Conservation (phyloP, 192 early-diverging fungal species). For the Coemansia sp. region DNA sequence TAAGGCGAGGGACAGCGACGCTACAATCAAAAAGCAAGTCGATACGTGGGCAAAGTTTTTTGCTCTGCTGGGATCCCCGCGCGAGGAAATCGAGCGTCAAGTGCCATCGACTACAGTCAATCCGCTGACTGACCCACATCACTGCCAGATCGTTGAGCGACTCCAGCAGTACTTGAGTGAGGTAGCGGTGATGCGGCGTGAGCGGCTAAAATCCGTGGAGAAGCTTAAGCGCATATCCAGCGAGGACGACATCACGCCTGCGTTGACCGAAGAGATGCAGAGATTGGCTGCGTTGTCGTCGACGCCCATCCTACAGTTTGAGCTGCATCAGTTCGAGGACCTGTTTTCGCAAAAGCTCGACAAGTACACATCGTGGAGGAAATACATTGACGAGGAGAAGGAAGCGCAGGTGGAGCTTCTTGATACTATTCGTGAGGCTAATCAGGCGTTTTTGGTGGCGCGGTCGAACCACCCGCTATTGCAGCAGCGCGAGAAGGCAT, state of each 20-base stretch:
- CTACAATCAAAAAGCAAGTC: slow-evolving; percentile 60
- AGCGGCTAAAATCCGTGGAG: slow-evolving; percentile 65
- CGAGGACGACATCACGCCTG: slow-evolving; percentile 80
- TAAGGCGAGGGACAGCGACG: slow-evolving; percentile 75
- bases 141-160: slow-evolving; percentile 66
- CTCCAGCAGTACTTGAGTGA: slow-evolving; percentile 65
- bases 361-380: slow-evolving; percentile 72
- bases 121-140: slow-evolving; percentile 62
- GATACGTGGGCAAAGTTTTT: slow-evolving; percentile 47
- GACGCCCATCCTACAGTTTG: slow-evolving; percentile 67
- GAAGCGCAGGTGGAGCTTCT: slow-evolving; percentile 69
- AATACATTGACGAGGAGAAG: slow-evolving; percentile 61
- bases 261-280: slow-evolving; percentile 68
- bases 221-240: slow-evolving; percentile 69
- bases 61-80: slow-evolving; percentile 35
- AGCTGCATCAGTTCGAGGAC: slow-evolving; percentile 78
- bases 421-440: slow-evolving; percentile 63
- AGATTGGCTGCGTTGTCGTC: slow-evolving; percentile 63
- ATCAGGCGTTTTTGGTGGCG: slow-evolving; percentile 69
- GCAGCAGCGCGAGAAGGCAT: slow-evolving; percentile 72
- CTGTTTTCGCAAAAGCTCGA: slow-evolving; percentile 72
- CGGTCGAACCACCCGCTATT: slow-evolving; percentile 63
- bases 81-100: slow-evolving; percentile 59
- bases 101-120: slow-evolving; percentile 66
- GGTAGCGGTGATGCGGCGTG: slow-evolving; percentile 62